These are phyloP conservation scores for Monosporascus sp. DNA, from an alignment of 2,329 filamentous ascomycete species.

Conservation along the genomic window DNA sequence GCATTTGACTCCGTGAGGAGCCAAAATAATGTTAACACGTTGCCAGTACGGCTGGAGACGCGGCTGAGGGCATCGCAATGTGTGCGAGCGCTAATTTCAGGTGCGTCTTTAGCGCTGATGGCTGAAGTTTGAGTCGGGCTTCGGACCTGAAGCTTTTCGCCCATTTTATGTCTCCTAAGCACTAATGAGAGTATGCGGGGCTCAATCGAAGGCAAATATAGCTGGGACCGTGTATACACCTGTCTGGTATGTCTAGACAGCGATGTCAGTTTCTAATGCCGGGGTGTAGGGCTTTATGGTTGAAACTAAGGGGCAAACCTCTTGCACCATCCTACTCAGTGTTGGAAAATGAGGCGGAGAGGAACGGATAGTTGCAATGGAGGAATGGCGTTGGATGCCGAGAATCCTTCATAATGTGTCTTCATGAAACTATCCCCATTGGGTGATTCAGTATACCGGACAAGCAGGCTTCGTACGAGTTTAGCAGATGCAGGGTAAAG, in stretches of 20 bases:
- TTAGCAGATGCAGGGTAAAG: too few species aligned
- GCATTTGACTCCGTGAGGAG: background rate
- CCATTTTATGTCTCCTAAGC: background rate
- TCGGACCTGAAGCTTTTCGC: background rate
- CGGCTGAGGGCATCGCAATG: background rate
- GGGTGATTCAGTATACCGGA: background rate
- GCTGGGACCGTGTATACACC: background rate
- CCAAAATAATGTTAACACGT: constrained; percentile 1
- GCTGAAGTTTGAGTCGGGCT: background rate
- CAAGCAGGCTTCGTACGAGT: background rate
- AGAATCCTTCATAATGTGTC: background rate
- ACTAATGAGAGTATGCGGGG: background rate
- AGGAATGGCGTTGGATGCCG: background rate
- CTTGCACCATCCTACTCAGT: too few species aligned
- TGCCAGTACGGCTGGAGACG: background rate
- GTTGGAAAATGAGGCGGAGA: background rate
- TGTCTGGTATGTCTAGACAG: too few species aligned
- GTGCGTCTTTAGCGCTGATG: background rate
- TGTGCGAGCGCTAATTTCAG: background rate
- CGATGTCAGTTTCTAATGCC: too few species aligned
- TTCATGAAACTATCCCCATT: background rate
- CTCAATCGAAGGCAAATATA: background rate
- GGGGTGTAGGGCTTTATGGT: too few species aligned
- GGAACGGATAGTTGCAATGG: background rate
- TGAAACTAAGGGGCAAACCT: too few species aligned